Percentiles rank a stretch among this genome's conserved stretches.
Evolutionary conservation across 441 rosid genomes (phyloP).

Genomic region (Populus hybrid): DNA sequence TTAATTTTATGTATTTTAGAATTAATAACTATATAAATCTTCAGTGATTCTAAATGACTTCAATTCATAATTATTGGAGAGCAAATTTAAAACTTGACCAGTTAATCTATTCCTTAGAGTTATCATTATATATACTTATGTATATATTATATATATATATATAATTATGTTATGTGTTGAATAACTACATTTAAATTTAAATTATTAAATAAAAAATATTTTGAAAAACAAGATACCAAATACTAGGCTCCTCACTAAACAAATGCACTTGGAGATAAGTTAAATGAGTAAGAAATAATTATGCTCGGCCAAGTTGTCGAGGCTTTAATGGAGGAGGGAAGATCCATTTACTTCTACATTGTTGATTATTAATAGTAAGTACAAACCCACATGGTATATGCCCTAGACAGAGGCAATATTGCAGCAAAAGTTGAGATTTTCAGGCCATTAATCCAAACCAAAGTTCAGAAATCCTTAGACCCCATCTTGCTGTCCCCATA

Average conservation of each 20-base stretch:
- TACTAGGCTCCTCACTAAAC: slow-evolving; percentile 4
- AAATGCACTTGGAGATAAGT: neutral
- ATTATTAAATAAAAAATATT: neutral
- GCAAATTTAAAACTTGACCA: no score
- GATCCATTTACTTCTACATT: neutral
- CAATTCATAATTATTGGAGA: no score
- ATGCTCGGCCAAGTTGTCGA: neutral
- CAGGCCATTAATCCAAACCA: neutral
- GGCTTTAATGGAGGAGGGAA: slow-evolving; percentile 7
- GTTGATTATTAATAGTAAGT: neutral
- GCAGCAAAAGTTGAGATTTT: neutral
- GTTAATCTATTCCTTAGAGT: no score
- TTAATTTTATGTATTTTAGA: no score
- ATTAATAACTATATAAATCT: no score
- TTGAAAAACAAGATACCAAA: neutral
- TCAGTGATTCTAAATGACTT: no score
- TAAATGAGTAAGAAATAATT: slow-evolving; percentile 24
- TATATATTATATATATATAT: no score
- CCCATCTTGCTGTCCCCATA: slow-evolving; percentile 16
- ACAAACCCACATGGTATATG: slow-evolving; percentile 22
- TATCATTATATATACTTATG: no score
- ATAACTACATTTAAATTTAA: no score
- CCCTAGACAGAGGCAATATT: slow-evolving; percentile 1
- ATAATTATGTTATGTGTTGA: no score
- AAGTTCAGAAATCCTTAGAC: slow-evolving; percentile 13